Evolutionary conservation across 345 rosid species (phyloP).

Genomic region (Excoecaria cochinchinensis): DNA sequence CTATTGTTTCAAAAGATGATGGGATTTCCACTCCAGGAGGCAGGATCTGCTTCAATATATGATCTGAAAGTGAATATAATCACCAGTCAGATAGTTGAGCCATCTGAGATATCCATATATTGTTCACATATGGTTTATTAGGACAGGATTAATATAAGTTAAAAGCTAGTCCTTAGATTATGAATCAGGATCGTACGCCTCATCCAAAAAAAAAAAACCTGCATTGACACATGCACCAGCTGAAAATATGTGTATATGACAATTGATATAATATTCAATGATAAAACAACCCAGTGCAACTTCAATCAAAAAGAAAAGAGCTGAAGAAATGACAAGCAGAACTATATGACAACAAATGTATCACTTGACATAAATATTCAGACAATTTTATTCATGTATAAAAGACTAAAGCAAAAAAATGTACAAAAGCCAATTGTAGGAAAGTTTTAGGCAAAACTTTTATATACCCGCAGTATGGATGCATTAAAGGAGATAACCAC

Average conservation of each 20-base stretch:
- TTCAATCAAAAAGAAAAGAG: background rate
- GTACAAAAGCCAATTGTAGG: too few species aligned
- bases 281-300: background rate
- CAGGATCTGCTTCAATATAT: conserved; percentile 79
- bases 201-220: too few species aligned
- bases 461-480: background rate
- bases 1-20: conserved; percentile 94
- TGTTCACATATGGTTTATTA: background rate
- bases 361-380: background rate
- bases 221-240: background rate
- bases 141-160: background rate
- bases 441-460: background rate
- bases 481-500: conserved; percentile 13
- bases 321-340: background rate
- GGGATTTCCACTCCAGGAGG: conserved; percentile 91
- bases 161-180: too few species aligned
- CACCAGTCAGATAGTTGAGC: conserved; percentile 17
- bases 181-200: too few species aligned
- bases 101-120: background rate
- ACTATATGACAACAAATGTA: background rate
- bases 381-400: background rate
- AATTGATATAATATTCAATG: background rate
- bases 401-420: background rate
- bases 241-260: background rate
- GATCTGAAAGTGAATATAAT: conserved; percentile 50